Evolutionary conservation across 495 filamentous ascomycete species (phyloP), one percentile per base, ranked within the genome.

Genomic region (Filosporella fistucella): DNA sequence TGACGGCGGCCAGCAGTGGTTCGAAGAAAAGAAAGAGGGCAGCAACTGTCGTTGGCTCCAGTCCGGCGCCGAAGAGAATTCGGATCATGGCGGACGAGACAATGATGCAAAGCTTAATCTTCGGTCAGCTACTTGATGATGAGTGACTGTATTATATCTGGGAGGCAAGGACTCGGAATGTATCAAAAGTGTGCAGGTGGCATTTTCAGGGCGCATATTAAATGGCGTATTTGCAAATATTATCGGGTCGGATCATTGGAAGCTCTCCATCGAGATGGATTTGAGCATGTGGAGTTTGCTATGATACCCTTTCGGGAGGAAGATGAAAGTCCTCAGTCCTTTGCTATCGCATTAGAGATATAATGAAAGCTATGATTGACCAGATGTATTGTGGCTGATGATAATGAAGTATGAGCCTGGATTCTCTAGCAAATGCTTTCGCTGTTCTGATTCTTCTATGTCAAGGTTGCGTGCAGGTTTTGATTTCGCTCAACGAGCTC

Each of bases 71-170:
- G 54, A 54, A 34, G 57, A 67, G 48, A 44, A 56, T 34, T 55
- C 47, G 49, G 58, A 69, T 88, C 48, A 75, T 95, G 35, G 84
- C 83, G 25, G 88, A 95, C 67, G 91, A 97, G 60, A 80, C 88
- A 60, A 78, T 97, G 24, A 82, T 95, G 47, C 94, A 98, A 70
- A 96, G 90, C 62, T 67, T 97, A 50, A 96, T 98, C 52, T 58
- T 96, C 43, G 93, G 91, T 4, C 78, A 77, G 45, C 56, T 96
- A 52, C 73, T 87, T 54, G 85, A 89, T 12, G 41, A 32, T 18
- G 45, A 24, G 45, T n/a, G 9, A 22, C 2, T 25, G 25, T 10
- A 4, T 37, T 38, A 24, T 29, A 47, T 29, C 25, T 29, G 23
- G 14, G 44, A 5, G 5, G 11, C 10, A n/a, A 22, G n/a, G 4